Percentiles rank a stretch among this genome's conserved stretches.
phyloP scores from a whole-genome alignment of 2,329 filamentous ascomycete species.

The Sporothrix curviconia region DNA sequence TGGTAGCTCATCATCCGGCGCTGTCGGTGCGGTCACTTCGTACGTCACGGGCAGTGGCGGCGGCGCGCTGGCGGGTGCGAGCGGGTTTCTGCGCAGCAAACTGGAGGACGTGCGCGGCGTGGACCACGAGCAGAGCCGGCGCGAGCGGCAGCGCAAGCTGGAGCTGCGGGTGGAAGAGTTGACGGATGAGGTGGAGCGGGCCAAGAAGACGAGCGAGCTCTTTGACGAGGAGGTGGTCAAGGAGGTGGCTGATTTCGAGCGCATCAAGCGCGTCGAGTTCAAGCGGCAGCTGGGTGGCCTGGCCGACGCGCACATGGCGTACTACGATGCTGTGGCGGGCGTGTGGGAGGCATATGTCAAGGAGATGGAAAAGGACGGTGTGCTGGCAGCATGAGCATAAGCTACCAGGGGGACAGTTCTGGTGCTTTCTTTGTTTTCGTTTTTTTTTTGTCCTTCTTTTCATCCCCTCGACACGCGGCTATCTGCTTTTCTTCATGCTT shows the following conservation, averaged over 20 bases:
- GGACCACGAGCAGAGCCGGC: slow-evolving; percentile 85
- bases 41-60: slow-evolving; percentile 15
- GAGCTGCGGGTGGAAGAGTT: slow-evolving; percentile 90
- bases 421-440: not conserved
- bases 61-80: slow-evolving; percentile 60
- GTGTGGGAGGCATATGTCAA: slow-evolving; percentile 87
- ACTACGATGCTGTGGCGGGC: slow-evolving; percentile 72
- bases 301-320: slow-evolving; percentile 77
- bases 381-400: slow-evolving; percentile 23
- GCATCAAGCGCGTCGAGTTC: slow-evolving; percentile 92
- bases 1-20: slow-evolving; percentile 29
- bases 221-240: slow-evolving; percentile 96
- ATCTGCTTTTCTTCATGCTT: not conserved
- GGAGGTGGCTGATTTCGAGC: slow-evolving; percentile 89
- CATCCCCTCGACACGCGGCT: not conserved
- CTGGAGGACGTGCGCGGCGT: slow-evolving; percentile 95
- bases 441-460: not conserved
- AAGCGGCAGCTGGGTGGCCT: slow-evolving; percentile 76
- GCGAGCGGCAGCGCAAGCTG: slow-evolving; percentile 80
- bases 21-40: not conserved
- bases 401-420: no score
- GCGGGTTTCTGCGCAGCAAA: slow-evolving; percentile 83
- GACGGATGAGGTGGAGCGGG: slow-evolving; percentile 79
- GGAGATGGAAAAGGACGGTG: slow-evolving; percentile 71
- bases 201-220: slow-evolving; percentile 79